phyloP scores from a whole-genome alignment of 148 eudicot species.

The Diospyros kaki region DNA sequence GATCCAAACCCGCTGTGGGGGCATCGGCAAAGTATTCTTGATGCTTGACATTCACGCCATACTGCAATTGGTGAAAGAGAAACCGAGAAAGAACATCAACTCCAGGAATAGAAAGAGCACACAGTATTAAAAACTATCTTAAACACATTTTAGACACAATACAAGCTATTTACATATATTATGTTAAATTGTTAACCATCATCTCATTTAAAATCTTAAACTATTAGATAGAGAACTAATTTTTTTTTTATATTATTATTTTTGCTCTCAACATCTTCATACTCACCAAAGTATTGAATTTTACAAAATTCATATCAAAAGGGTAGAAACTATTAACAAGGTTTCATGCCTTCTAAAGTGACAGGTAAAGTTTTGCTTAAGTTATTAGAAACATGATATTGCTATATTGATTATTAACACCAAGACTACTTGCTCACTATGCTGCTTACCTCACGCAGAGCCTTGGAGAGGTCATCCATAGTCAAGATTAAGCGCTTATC shows the following conservation, averaged over 20 bases:
- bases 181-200: no score
- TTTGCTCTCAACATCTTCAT: not conserved
- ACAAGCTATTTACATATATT: not conserved
- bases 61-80: slow-evolving; percentile 32
- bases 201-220: no score
- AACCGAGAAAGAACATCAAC: not conserved
- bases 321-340: not conserved
- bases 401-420: not conserved
- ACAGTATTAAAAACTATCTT: not conserved
- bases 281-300: not conserved
- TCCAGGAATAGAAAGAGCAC: not conserved
- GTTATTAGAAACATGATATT: not conserved
- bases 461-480: slow-evolving; percentile 90
- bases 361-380: slow-evolving; percentile 2
- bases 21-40: slow-evolving; percentile 90
- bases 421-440: not conserved
- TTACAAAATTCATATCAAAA: not conserved
- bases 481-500: slow-evolving; percentile 84
- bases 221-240: no score
- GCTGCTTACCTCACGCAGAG: slow-evolving; percentile 63
- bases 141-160: not conserved
- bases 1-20: slow-evolving; percentile 68
- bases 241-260: no score
- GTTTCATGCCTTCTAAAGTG: not conserved
- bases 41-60: slow-evolving; percentile 90